Evolutionary conservation across 352 stramenopile species (phyloP).

Genomic region (Globisporangium nagaii): DNA sequence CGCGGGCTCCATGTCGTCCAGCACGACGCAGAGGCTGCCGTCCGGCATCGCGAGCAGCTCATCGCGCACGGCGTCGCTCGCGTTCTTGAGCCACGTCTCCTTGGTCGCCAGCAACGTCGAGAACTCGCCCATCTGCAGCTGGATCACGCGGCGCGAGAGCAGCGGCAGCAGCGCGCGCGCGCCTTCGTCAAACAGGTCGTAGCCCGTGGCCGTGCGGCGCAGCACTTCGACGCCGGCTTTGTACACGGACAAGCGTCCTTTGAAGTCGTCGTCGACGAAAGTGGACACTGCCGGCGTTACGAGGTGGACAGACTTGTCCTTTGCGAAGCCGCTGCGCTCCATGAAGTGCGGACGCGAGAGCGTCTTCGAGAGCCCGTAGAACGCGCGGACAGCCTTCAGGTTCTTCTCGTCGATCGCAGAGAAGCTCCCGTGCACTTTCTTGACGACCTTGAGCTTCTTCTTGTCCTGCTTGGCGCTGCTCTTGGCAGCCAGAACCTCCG

Average conservation of each 20-base stretch:
- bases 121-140: slow-evolving; percentile 64
- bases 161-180: slow-evolving; percentile 50
- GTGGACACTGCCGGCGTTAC: slow-evolving; percentile 49
- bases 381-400: slow-evolving; percentile 25
- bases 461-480: slow-evolving; percentile 27
- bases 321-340: slow-evolving; percentile 59
- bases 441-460: slow-evolving; percentile 44
- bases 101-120: slow-evolving; percentile 49
- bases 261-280: slow-evolving; percentile 29
- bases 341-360: slow-evolving; percentile 30
- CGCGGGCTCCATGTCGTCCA: slow-evolving; percentile 78
- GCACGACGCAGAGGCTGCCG: slow-evolving; percentile 54
- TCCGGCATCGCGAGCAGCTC: slow-evolving; percentile 48
- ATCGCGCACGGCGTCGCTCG: slow-evolving; percentile 42
- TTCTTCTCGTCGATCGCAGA: slow-evolving; percentile 34
- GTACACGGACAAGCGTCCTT: slow-evolving; percentile 51
- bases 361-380: slow-evolving; percentile 36
- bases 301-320: slow-evolving; percentile 61
- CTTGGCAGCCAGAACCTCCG: slow-evolving; percentile 2
- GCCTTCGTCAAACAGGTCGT: slow-evolving; percentile 65
- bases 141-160: slow-evolving; percentile 40
- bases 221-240: slow-evolving; percentile 56
- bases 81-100: slow-evolving; percentile 76
- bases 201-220: slow-evolving; percentile 19
- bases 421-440: slow-evolving; percentile 63